Base-by-base conservation (phyloP, 257 asterid genomes). In the Plantago elongata region DNA sequence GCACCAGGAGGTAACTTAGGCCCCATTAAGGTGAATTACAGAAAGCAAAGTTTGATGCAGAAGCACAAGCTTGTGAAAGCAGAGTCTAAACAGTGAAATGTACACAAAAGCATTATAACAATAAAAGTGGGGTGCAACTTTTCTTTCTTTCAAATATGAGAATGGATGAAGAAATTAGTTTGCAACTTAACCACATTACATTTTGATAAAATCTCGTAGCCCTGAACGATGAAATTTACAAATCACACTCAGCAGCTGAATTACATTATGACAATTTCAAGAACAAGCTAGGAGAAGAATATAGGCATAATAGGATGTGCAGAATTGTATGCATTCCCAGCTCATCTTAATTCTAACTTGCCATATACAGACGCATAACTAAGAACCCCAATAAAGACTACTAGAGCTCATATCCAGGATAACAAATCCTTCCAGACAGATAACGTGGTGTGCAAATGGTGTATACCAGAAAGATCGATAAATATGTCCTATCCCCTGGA, bases 21-120 rank as follows among this genome's bases (percentile, higher is more conserved):
- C 51, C 56, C 54, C 57, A 54, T 71, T 52, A 65, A 51, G 43
- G 30, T 63, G 34, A 11, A 51, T 17, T 62, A 69, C 54, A 51
- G 60, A 69, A 22, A 58, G 42, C 62, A 57, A 59, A 68, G 57
- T 65, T 61, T 50, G 72, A 69, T 69, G 61, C 60, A 74, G 69
- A 78, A 51, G 27, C 42, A 61, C 73, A 63, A 61, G 54, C 48
- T 58, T 49, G 38, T 18, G 55, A 62, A 54, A 44, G 54, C 54
- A 43, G 61, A 52, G 22, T 51, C 12, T 14, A 13, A 11, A 59
- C 13, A 42, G 40, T 4, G 10, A 59, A 42, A 13, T 15, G 14
- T 15, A 59, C 63, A 9, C 11, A 1, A 15, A 38, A 11, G 64
- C 40, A 18, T 15, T 15, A 6, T 6, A 9, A 60, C 44, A 15